These are phyloP conservation scores for Syncephalastrum racemosum DNA, from an alignment of 371 early-diverging fungal genomes.

Conservation along the genomic window DNA sequence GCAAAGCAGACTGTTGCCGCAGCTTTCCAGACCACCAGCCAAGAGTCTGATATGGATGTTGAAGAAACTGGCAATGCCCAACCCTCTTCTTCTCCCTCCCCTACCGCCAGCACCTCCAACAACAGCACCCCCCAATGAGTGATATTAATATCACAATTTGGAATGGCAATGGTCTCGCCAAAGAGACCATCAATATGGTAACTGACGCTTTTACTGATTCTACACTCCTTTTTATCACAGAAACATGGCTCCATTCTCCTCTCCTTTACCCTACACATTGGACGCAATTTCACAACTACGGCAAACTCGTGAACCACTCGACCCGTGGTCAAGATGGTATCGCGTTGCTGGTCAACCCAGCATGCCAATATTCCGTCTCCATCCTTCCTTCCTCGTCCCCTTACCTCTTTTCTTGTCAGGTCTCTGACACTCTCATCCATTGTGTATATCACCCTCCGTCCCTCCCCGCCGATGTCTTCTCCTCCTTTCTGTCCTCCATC, in stretches of 20 bases:
- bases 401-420: slow-evolving; percentile 6
- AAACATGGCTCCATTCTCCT: slow-evolving; percentile 4
- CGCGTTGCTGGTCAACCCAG: no score
- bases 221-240: background rate
- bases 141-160: background rate
- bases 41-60: background rate
- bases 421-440: slow-evolving; percentile 9
- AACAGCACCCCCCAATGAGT: background rate
- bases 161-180: background rate
- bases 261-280: slow-evolving; percentile 8
- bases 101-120: background rate
- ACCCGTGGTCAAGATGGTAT: no score
- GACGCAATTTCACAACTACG: slow-evolving; percentile 13
- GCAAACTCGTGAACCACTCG: background rate
- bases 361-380: no score
- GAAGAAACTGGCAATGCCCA: no score
- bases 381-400: no score
- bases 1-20: background rate
- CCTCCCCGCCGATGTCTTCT: no score
- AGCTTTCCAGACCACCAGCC: background rate
- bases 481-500: no score
- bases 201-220: slow-evolving; percentile 12
- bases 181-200: background rate
- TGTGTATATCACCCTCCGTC: slow-evolving; percentile 15
- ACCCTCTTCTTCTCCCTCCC: background rate